Conservation (phyloP, 2,329 filamentous ascomycete species). For the Fusarium phyllophilum region DNA sequence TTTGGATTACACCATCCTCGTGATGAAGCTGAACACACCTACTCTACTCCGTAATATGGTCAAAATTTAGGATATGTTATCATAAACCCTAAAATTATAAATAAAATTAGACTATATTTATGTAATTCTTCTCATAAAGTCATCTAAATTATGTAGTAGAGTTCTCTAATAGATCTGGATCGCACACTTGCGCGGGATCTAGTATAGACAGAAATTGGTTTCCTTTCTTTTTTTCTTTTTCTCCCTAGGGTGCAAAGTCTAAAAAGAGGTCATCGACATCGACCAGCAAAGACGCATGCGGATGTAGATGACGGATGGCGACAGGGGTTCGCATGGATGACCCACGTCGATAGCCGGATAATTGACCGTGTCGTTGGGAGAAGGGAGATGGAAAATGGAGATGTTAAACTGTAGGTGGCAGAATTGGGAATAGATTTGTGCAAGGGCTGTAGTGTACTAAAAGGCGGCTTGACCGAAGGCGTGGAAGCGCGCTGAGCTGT, state of each 20-base stretch:
- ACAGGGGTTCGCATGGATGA: constrained; percentile 33
- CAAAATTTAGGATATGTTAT: neutral
- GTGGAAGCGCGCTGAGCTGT: constrained; percentile 44
- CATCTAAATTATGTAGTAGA: neutral
- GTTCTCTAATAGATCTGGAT: neutral
- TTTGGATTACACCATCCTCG: neutral
- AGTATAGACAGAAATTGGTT: neutral
- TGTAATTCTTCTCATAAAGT: neutral
- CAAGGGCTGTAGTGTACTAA: constrained; percentile 19
- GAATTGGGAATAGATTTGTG: constrained; percentile 26
- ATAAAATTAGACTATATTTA: neutral
- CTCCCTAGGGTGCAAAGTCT: neutral
- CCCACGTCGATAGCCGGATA: constrained; percentile 25
- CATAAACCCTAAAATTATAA: neutral
- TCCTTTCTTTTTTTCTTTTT: neutral
- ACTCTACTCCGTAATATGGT: neutral
- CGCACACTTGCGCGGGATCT: neutral
- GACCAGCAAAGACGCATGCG: neutral
- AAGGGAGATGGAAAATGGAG: constrained; percentile 5
- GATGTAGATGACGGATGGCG: neutral
- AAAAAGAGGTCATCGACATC: constrained; percentile 3
- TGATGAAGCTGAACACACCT: neutral
- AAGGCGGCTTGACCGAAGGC: constrained; percentile 45
- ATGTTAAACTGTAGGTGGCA: neutral
- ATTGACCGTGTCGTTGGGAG: constrained; percentile 31